phyloP scores from a whole-genome alignment of 441 rosid species.

The Gossypium schwendimanii region DNA sequence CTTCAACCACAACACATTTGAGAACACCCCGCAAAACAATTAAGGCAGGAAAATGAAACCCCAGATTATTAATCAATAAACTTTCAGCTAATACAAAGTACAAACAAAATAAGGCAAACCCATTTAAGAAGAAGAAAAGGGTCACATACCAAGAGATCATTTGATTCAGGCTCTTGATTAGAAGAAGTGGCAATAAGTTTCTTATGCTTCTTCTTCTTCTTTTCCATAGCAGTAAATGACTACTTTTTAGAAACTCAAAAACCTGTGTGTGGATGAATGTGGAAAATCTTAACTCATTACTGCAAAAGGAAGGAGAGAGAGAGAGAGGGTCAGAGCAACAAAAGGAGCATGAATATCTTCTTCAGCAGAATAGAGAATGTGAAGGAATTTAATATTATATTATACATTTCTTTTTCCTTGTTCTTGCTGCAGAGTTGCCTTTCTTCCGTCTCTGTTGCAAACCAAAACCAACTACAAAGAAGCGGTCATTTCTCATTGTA shows the following conservation, averaged over 20 bases:
- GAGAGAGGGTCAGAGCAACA: slow-evolving; percentile 1
- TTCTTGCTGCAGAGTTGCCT: slow-evolving; percentile 16
- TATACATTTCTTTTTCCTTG: slow-evolving; percentile 2
- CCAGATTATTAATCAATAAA: not conserved
- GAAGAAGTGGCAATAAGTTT: slow-evolving; percentile 10
- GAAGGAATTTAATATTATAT: slow-evolving; percentile 4
- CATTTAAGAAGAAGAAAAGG: not conserved
- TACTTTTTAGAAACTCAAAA: not conserved
- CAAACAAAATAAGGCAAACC: not conserved
- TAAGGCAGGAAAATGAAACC: not conserved
- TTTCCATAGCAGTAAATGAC: slow-evolving; percentile 22
- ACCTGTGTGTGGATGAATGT: not conserved
- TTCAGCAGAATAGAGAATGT: slow-evolving; percentile 14
- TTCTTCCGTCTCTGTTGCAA: slow-evolving; percentile 9
- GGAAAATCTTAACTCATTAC: not conserved
- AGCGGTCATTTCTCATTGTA: too few species aligned
- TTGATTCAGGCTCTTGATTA: slow-evolving; percentile 18
- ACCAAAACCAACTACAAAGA: not conserved
- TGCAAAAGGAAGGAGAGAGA: not conserved
- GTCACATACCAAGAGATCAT: slow-evolving; percentile 19
- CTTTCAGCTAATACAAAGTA: not conserved
- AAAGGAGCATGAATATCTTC: slow-evolving; percentile 13
- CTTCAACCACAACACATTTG: not conserved
- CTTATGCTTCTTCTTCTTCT: slow-evolving; percentile 21
- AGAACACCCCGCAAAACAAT: not conserved